Evolutionary conservation across 257 asterid genomes (phyloP).

Genomic region (Craterostigma plantagineum): DNA sequence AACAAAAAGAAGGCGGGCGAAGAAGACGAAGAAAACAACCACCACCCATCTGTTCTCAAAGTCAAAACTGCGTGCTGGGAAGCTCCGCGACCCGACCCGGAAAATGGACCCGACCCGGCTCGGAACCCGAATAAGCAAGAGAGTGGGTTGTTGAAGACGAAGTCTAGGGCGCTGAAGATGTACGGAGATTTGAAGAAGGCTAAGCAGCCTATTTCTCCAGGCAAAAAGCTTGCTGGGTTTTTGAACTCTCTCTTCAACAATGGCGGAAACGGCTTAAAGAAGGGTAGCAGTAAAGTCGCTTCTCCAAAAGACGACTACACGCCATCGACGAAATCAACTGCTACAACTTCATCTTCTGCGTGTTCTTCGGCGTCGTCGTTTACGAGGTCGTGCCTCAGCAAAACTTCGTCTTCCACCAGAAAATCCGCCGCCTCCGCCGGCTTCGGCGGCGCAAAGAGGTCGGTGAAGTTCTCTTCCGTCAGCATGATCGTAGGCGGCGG

Average conservation of each 20-base stretch:
- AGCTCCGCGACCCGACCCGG: no score
- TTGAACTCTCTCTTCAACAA: conserved; percentile 57
- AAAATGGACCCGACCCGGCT: background rate
- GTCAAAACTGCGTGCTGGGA: no score
- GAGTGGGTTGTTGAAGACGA: conserved; percentile 45
- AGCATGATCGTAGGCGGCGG: conserved; percentile 60
- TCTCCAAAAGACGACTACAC: conserved; percentile 7
- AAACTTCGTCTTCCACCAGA: conserved; percentile 60
- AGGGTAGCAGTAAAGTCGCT: conserved; percentile 16
- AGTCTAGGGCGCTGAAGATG: conserved; percentile 58
- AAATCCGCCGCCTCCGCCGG: conserved; percentile 16
- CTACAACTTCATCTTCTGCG: conserved; percentile 10
- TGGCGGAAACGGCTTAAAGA: conserved; percentile 40
- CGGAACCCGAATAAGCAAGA: conserved; percentile 19
- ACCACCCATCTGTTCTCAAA: no score
- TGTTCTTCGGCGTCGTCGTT: conserved; percentile 87
- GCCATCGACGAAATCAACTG: no score
- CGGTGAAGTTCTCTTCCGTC: conserved; percentile 63
- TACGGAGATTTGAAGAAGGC: conserved; percentile 71
- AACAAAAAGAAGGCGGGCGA: no score
- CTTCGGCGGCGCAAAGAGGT: conserved; percentile 41
- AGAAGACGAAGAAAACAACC: no score
- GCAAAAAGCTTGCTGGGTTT: conserved; percentile 55
- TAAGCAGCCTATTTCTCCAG: conserved; percentile 83
- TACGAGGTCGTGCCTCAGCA: conserved; percentile 79